phyloP scores from a whole-genome alignment of 805 yeast genomes.

The Ascoidea asiatica region DNA sequence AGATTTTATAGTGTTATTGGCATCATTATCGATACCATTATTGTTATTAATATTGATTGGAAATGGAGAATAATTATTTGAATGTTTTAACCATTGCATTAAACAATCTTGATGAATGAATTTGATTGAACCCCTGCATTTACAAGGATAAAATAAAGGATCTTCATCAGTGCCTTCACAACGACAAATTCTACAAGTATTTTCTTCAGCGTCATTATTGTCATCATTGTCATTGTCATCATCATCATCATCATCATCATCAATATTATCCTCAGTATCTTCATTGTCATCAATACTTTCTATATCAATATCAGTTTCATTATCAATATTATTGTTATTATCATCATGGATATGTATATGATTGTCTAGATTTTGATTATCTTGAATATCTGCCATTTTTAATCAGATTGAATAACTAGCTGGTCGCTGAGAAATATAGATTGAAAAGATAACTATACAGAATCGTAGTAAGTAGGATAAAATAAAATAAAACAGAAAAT shows the following conservation, averaged over 20 bases:
- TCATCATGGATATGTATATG: conserved; percentile 2
- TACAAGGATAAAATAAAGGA: conserved; percentile 85
- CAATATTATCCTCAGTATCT: not conserved
- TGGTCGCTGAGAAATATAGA: no score
- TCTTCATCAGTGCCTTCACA: conserved; percentile 72
- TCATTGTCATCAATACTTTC: no score
- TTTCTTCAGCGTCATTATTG: conserved; percentile 25
- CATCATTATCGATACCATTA: no score
- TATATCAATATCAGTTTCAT: conserved; percentile 1
- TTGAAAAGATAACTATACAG: no score
- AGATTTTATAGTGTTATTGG: no score
- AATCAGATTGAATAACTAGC: no score
- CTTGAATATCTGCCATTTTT: no score
- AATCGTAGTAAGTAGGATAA: no score
- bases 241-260: not conserved
- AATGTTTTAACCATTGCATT: conserved; percentile 72
- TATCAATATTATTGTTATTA: not conserved
- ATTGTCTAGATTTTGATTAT: conserved; percentile 6
- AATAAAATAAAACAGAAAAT: no score
- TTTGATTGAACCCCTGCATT: conserved; percentile 85
- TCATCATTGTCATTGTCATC: conserved; percentile 11
- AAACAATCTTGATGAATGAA: conserved; percentile 90
- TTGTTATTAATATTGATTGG: conserved; percentile 10
- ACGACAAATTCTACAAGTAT: conserved; percentile 83
- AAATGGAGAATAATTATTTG: no score